Percentiles rank a stretch among this genome's conserved stretches.
Evolutionary conservation across 768 basidiomycete genomes (phyloP).

Genomic region (Leucocoprinus leucothites): DNA sequence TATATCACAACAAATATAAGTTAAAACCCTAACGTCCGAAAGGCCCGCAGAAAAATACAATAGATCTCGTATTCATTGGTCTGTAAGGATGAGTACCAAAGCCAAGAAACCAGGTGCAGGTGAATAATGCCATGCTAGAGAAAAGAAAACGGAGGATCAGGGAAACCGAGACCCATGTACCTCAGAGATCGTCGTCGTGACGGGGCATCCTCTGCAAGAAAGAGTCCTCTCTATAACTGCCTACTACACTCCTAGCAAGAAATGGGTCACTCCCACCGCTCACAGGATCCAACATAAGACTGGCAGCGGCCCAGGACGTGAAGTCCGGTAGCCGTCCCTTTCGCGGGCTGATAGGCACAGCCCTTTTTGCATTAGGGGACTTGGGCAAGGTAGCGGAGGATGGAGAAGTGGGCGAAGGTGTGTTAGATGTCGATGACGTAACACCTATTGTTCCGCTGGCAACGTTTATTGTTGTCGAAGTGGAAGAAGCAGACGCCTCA

Average conservation of each 20-base stretch:
- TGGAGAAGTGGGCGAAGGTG: constrained; percentile 16
- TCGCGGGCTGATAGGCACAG: background rate
- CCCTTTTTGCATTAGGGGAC: constrained; percentile 15
- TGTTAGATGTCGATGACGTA: background rate
- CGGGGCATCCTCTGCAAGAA: constrained; percentile 23
- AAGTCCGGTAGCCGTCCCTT: background rate
- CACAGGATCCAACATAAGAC: constrained; percentile 21
- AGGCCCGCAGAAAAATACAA: too few species aligned
- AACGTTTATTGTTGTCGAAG: background rate
- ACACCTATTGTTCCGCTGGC: background rate
- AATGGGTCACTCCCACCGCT: constrained; percentile 24
- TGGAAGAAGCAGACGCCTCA: background rate
- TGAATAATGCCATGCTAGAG: background rate
- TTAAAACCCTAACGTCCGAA: background rate
- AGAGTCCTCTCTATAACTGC: constrained; percentile 35
- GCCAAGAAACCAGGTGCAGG: background rate
- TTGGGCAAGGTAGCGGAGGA: constrained; percentile 15
- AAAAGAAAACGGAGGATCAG: background rate
- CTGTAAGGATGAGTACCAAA: background rate
- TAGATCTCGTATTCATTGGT: too few species aligned
- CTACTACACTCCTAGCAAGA: constrained; percentile 18
- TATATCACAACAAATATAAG: background rate
- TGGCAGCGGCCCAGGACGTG: constrained; percentile 25
- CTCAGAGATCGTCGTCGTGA: constrained; percentile 4
- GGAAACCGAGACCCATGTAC: background rate